A percentile compares a stretch with the other conserved stretches of the same genome.
phyloP scores from a whole-genome alignment of 1,139 yeast species.

The Yamadazyma membranifaciens region DNA sequence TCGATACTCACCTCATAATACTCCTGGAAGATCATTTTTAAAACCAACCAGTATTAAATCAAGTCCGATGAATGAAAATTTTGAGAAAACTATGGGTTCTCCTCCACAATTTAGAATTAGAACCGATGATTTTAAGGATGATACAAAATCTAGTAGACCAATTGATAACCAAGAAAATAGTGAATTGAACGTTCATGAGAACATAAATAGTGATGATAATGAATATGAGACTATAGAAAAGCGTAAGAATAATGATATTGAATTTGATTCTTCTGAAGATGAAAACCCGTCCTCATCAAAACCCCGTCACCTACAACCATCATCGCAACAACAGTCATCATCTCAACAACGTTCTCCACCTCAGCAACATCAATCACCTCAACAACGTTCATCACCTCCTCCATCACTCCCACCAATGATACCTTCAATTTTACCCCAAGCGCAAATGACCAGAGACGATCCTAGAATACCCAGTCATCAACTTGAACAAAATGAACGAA shows the following conservation, averaged over 20 bases:
- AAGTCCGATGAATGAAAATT: slow-evolving; percentile 2
- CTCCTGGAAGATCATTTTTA: slow-evolving; percentile 5
- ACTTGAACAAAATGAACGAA: no score
- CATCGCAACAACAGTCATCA: background rate
- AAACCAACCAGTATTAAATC: slow-evolving; percentile 6
- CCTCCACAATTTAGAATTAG: slow-evolving; percentile 3
- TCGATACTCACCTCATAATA: slow-evolving; percentile 19
- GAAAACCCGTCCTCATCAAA: slow-evolving; percentile 8
- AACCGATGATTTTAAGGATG: slow-evolving; percentile 4
- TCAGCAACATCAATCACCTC: background rate
- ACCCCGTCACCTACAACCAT: background rate
- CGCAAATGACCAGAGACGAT: no score
- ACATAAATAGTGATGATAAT: background rate
- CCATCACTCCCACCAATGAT: no score
- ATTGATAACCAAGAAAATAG: background rate
- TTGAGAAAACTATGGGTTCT: slow-evolving; percentile 1
- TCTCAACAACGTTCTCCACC: background rate
- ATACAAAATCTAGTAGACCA: background rate
- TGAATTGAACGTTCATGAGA: background rate
- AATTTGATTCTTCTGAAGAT: slow-evolving; percentile 21
- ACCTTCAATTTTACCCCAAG: no score
- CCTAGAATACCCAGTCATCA: no score
- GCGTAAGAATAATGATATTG: slow-evolving; percentile 15
- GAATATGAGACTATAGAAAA: background rate
- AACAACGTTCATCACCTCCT: no score